Base-by-base conservation (phyloP, 2,329 filamentous ascomycete species). In the Ophiocordyceps polyrhachis-furcata region DNA sequence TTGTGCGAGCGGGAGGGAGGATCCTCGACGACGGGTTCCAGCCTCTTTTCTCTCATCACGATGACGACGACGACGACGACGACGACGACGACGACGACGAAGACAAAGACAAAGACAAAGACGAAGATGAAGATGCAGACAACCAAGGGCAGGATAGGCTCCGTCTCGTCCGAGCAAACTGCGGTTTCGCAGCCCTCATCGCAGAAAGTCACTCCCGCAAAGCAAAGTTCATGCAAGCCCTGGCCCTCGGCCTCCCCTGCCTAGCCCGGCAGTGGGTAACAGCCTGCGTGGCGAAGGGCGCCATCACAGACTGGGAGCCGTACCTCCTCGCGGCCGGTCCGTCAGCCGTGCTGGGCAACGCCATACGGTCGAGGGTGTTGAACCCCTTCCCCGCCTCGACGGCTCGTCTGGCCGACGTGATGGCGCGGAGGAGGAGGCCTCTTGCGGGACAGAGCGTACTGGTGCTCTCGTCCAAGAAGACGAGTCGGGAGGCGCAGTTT, bases 171-270 rank as follows among this genome's bases (percentile, higher is more conserved):
- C 25, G 25, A 11, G 55, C 64, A 32, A 62, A 70, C 2, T 66
- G 79, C 1, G 81, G 84, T 0, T 96, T 98, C 56, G 78, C 83
- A 0, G 88, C 86, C 4, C 66, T 96, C 14, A 83, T 98, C 48
- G 81, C 88, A 0, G 85, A 96, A 55, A 74, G 76, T 5, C 83
- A 94, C 58, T 91, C 83, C 7, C 78, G 89, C 42, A 87, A 86
- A 49, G 75, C 79, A 43, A 98, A 96, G 58, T 95, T 91, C 59
- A 83, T 96, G 70, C 88, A 96, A 62, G 91, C 91, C 0, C 73
- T 98, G 2, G 88, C 91, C 0, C 73, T 98, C 1, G 86, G 85
- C 1, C 63, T 98, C 0, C 91, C 91, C 0, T 94, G 88, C 54
- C 68, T 98, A 2, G 81, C 85, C 6, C 73, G 78, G 6, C 79